These are phyloP conservation scores for Cyamopsis tetragonoloba DNA, from an alignment of 306 rosid genomes.

Conservation along the genomic window DNA sequence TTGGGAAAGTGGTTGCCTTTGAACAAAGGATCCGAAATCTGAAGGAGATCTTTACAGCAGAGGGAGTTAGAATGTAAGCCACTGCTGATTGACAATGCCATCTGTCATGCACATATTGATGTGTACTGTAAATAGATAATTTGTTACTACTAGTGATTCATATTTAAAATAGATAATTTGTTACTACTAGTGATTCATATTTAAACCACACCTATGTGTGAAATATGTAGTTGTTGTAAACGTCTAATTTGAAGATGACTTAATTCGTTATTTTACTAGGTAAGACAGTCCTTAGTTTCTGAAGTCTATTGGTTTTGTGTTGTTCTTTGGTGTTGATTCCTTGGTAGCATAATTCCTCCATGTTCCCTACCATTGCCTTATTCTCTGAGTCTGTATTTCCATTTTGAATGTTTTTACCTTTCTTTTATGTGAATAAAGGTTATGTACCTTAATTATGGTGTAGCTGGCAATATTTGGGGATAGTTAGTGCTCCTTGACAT, in stretches of 20 bases:
- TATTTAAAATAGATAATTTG: conserved; percentile 1
- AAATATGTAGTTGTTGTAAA: neutral
- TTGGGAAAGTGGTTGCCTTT: conserved; percentile 79
- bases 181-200: neutral
- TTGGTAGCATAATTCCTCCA: neutral
- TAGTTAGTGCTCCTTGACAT: neutral
- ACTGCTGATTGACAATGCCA: conserved; percentile 3
- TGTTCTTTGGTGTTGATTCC: neutral
- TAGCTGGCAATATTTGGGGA: neutral
- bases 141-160: neutral
- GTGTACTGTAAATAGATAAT: neutral
- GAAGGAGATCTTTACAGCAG: conserved; percentile 70
- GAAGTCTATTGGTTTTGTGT: neutral
- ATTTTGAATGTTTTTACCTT: neutral
- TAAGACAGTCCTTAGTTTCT: neutral
- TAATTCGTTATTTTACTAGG: neutral
- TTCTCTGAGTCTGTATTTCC: neutral
- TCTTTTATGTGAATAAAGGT: neutral
- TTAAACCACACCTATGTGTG: neutral
- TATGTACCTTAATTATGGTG: neutral
- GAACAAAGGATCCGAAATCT: conserved; percentile 61
- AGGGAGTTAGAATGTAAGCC: conserved; percentile 73
- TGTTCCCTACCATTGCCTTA: neutral
- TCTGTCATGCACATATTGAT: neutral
- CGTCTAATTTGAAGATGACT: neutral